phyloP scores from a whole-genome alignment of 1,284 basidiomycete genomes.

The Heterobasidion annosum region DNA sequence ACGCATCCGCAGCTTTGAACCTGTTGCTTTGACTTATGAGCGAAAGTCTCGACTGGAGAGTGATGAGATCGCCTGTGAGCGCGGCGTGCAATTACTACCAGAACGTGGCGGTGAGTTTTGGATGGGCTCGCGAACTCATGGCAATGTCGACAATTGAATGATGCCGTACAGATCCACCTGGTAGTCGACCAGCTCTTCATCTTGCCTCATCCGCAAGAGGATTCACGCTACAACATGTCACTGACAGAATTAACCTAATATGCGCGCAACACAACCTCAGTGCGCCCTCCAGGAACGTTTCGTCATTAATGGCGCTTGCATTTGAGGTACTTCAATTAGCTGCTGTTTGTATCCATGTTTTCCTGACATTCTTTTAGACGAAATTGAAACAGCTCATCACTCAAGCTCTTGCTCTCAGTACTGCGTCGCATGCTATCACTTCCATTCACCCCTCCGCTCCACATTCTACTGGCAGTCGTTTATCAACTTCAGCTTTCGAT shows the following conservation, averaged over 20 bases:
- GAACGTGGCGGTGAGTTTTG: slow-evolving; percentile 52
- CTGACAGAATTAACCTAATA: slow-evolving; percentile 71
- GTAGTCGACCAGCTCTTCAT: slow-evolving; percentile 59
- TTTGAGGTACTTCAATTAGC: slow-evolving; percentile 46
- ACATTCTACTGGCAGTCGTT: slow-evolving; percentile 37
- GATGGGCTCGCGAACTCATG: too few species aligned
- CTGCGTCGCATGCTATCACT: slow-evolving; percentile 64
- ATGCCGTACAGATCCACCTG: slow-evolving; percentile 46
- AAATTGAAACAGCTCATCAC: slow-evolving; percentile 77
- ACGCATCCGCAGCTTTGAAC: slow-evolving; percentile 45
- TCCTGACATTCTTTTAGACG: slow-evolving; percentile 33
- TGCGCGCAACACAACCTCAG: slow-evolving; percentile 66
- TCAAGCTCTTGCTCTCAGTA: slow-evolving; percentile 66
- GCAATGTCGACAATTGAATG: neutral
- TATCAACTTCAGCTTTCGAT: slow-evolving; percentile 62
- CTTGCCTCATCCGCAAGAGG: slow-evolving; percentile 61
- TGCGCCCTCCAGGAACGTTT: slow-evolving; percentile 50
- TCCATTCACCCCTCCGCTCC: slow-evolving; percentile 62
- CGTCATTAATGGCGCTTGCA: slow-evolving; percentile 64
- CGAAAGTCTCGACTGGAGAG: slow-evolving; percentile 30
- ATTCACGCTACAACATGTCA: slow-evolving; percentile 68
- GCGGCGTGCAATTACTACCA: slow-evolving; percentile 49
- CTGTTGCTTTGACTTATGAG: slow-evolving; percentile 19
- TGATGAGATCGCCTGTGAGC: slow-evolving; percentile 66
- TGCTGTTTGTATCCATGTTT: neutral